Evolutionary conservation across 352 stramenopile genomes (phyloP), one percentile per base, ranked within the genome.

Genomic region (Globisporangium abappressorium): DNA sequence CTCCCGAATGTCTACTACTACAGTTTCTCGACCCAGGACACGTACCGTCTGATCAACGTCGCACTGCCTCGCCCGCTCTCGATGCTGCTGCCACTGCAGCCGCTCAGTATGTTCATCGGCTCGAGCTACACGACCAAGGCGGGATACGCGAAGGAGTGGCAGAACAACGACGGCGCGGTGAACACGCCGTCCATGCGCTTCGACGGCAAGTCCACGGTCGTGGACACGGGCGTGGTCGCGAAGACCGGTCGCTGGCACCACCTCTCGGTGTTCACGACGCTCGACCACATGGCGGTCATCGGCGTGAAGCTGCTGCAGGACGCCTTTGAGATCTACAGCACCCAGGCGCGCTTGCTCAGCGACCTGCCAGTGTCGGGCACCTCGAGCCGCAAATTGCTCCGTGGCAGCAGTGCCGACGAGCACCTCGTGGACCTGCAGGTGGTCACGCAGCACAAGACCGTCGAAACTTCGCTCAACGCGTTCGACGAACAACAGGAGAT

Each of bases 1-100:
- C 66, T 61, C 28, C 63, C 74, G 1, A 61, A 70, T 55, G 49
- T 81, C 22, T 81, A 69, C 61, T 81, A 81, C 71, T 81, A 75
- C 70, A 75, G 63, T 47, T 66, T 72, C 59, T 74, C 65, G 15
- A 78, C 68, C 47, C 55, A 69, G 34, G 66, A 72, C 64, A 75
- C 74, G 53, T 78, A 75, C 66, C 69, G 64, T 2, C 30, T 78
- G 9, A n/a, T 24, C 58, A 68, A 59, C 24, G 54, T 78, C 53
- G 55, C 46, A 51, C 55, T 78, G 14, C 74, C 71, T 18, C 9
- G 51, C 24, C 51, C 51, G 12, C 24, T 57, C 11, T 64, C 57
- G 38, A 64, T 64, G 57, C 57, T 64, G 11, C 18, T 34, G 8
- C 24, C 18, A 18, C 24, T 57, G 22, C 51, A 57, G 51, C 51